These are phyloP conservation scores for Sungouiella thailandica DNA, from an alignment of 805 yeast genomes.

Conservation along the genomic window DNA sequence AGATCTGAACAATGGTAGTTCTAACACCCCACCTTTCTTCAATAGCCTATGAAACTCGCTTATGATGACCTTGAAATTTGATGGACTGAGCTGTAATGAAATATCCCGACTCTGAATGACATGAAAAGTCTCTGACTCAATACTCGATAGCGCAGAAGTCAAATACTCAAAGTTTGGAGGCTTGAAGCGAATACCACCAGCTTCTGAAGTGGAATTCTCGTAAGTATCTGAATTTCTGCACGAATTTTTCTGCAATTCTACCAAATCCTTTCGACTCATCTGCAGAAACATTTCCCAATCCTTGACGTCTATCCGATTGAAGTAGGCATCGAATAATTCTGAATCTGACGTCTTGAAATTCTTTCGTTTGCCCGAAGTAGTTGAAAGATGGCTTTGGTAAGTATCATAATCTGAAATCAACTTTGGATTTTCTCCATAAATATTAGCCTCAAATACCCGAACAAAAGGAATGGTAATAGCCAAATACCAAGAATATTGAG, in stretches of 20 bases:
- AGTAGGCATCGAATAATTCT: conserved; percentile 4
- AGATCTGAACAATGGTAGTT: conserved; percentile 20
- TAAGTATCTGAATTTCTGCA: background rate
- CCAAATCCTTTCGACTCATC: conserved; percentile 10
- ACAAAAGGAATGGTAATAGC: conserved; percentile 34
- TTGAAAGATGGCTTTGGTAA: background rate
- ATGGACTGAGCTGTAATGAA: conserved; percentile 24
- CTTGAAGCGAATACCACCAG: conserved; percentile 1
- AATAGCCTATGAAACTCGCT: conserved; percentile 33
- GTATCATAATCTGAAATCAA: conserved; percentile 13
- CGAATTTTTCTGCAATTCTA: conserved; percentile 6
- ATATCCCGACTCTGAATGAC: conserved; percentile 35
- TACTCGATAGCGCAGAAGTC: conserved; percentile 18
- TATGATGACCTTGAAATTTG: conserved; percentile 22
- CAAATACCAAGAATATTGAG: conserved; percentile 35
- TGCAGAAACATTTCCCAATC: conserved; percentile 6
- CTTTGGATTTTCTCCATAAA: conserved; percentile 22
- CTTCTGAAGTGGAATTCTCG: background rate
- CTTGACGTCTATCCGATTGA: conserved; percentile 6
- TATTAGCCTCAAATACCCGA: conserved; percentile 29
- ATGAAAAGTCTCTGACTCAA: conserved; percentile 28
- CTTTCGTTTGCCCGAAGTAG: background rate
- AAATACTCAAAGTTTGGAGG: conserved; percentile 15
- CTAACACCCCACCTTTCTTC: conserved; percentile 31
- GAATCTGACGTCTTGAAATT: conserved; percentile 7